phyloP scores from a whole-genome alignment of 495 filamentous ascomycete species.

The Lichina pygmaea region DNA sequence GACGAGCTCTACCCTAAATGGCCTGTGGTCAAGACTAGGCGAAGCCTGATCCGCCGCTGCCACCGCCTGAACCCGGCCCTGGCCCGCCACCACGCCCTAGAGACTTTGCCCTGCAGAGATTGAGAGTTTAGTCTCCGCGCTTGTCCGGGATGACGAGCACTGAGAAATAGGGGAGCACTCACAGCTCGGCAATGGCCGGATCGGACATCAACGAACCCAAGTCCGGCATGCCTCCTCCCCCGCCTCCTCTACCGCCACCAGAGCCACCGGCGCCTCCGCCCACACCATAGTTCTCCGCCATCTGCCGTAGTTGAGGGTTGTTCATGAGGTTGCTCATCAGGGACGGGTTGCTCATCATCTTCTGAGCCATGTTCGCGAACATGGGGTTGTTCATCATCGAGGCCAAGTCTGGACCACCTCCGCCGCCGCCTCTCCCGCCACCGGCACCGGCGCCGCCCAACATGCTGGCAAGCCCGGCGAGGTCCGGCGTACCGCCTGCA shows the following conservation, averaged over 20 bases:
- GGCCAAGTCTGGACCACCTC: constrained; percentile 56
- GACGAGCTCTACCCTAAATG: no score
- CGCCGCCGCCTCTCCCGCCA: constrained; percentile 25
- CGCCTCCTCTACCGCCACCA: constrained; percentile 17
- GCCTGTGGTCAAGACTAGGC: no score
- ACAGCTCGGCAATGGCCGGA: constrained; percentile 81
- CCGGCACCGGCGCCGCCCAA: constrained; percentile 33
- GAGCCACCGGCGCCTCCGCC: constrained; percentile 13
- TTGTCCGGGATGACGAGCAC: background rate
- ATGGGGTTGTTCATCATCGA: constrained; percentile 91
- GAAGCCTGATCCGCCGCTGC: background rate
- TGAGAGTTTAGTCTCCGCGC: background rate
- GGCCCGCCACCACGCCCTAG: background rate
- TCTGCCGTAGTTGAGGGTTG: constrained; percentile 65
- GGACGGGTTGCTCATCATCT: constrained; percentile 84
- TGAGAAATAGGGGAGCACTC: constrained; percentile 15
- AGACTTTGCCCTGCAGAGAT: background rate
- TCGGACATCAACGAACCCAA: constrained; percentile 63
- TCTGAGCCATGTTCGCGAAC: constrained; percentile 90
- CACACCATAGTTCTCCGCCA: constrained; percentile 41
- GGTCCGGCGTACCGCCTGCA: constrained; percentile 44
- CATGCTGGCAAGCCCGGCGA: constrained; percentile 44
- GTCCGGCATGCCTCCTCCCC: constrained; percentile 55
- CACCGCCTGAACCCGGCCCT: background rate
- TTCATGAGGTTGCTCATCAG: constrained; percentile 74